Conservation (phyloP, 805 yeast species). For the Metschnikowia henanensis region DNA sequence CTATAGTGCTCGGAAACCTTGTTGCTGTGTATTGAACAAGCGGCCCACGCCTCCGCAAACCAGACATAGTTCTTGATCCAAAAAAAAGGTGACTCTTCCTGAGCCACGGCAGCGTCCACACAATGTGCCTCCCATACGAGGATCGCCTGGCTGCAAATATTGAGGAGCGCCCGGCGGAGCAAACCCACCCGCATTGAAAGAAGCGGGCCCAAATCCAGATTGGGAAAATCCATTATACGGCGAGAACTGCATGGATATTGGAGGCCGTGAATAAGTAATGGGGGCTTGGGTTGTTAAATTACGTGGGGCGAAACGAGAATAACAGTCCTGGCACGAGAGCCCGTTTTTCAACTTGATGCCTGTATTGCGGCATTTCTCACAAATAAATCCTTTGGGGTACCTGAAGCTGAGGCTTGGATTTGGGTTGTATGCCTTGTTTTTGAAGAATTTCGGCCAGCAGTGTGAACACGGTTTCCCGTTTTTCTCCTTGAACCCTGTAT, state of each 20-base stretch:
- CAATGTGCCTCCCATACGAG: conserved; percentile 64
- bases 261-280: neutral
- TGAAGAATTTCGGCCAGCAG: conserved; percentile 32
- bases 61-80: conserved; percentile 63
- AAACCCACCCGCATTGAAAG: neutral
- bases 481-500: conserved; percentile 32
- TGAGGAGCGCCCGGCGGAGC: conserved; percentile 25
- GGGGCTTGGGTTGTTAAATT: conserved; percentile 18
- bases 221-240: conserved; percentile 9
- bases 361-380: conserved; percentile 72
- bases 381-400: conserved; percentile 62
- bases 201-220: conserved; percentile 2
- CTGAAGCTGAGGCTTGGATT: conserved; percentile 57
- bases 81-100: conserved; percentile 54
- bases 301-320: conserved; percentile 58
- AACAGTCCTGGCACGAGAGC: conserved; percentile 68
- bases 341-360: conserved; percentile 66
- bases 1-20: conserved; percentile 1
- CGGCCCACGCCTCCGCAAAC: conserved; percentile 71
- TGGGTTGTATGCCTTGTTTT: conserved; percentile 42
- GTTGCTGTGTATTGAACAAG: conserved; percentile 23
- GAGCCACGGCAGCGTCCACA: conserved; percentile 75
- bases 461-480: conserved; percentile 27
- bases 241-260: neutral
- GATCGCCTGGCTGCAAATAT: conserved; percentile 74